Evolutionary conservation across 345 rosid species (phyloP).

Genomic region (Carallia pectinifolia): DNA sequence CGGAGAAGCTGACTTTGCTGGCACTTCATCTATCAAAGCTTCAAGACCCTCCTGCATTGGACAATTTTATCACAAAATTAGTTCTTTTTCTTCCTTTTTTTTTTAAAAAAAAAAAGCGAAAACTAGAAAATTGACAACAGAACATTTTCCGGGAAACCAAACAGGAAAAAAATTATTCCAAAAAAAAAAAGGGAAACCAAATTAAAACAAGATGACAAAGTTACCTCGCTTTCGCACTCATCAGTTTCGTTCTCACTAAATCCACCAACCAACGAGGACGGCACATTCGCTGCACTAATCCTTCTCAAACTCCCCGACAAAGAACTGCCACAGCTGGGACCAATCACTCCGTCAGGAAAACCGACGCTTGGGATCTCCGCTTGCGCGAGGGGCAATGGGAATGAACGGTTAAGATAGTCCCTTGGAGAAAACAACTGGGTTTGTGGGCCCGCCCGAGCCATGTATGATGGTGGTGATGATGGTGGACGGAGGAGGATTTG

Average conservation of each 20-base stretch:
- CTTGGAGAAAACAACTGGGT: background rate
- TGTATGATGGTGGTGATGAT: conserved; percentile 21
- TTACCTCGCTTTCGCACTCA: conserved; percentile 83
- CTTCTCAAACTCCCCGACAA: conserved; percentile 28
- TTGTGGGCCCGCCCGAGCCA: conserved; percentile 2
- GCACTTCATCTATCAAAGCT: conserved; percentile 53
- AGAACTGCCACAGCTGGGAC: conserved; percentile 11
- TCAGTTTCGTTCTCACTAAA: conserved; percentile 53
- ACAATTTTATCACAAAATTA: conserved; percentile 1
- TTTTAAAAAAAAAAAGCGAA: no score
- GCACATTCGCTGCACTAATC: conserved; percentile 27
- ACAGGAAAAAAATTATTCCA: conserved; percentile 1
- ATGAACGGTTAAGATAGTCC: background rate
- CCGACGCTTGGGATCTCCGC: conserved; percentile 28
- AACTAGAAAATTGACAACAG: no score
- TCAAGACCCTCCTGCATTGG: conserved; percentile 60
- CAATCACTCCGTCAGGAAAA: conserved; percentile 14
- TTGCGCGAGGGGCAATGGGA: background rate
- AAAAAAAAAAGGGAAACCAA: background rate
- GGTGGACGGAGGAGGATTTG: conserved; percentile 64
- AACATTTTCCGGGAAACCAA: conserved; percentile 14
- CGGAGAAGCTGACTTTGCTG: conserved; percentile 43
- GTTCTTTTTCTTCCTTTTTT: no score
- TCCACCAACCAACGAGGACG: conserved; percentile 49
- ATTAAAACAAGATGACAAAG: background rate